Base-by-base conservation (phyloP, 2,329 filamentous ascomycete species). In the Elsinoe arachidis region DNA sequence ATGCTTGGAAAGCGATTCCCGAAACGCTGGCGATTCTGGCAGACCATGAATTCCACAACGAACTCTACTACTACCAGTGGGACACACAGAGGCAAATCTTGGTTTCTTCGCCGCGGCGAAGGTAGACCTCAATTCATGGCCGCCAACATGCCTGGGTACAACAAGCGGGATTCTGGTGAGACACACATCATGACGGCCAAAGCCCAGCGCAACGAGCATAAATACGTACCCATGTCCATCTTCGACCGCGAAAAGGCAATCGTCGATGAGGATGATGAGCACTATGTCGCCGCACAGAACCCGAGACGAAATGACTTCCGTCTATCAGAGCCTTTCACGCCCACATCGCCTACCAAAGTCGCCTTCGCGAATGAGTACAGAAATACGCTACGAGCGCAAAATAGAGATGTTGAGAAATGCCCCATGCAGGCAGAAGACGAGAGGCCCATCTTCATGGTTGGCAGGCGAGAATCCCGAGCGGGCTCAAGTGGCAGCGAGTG, bases 21-120 rank as follows among this genome's bases (percentile, higher is more conserved):
- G 2, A 30, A 55, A 37, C 37, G 17, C 11, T 55, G 53, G 53
- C 53, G 39, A 15, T 55, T 55, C 38, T 55, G 53, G 53, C 37
- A 55, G 19, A 26, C 11, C 30, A 34, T 30, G 19, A 23, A 23
- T 10, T 12, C 41, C 21, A 4, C 7, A 5, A 14, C 41, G 15
- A 26, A 19, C 12, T 46, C 41, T 4, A n/a, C 14, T 4, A n/a
- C 14, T 14, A 14, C 41, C 12, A 46, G 26, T 5, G 19, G 41
- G n/a, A 46, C 14, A 11, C 10, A 11, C 19, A 46, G 17, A 5
- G 11, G 17, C 10, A 46, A 14, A 10, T 46, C 41, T 9, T 46
- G 41, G 41, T 46, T 23, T 46, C 26, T 23, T 14, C 41, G 41
- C 17, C 41, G 41, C 2, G 26, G n/a, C 4, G 41, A 46, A 11